Evolutionary conservation across 192 early-diverging fungal species (phyloP).

Genomic region (Coemansia sp.): DNA sequence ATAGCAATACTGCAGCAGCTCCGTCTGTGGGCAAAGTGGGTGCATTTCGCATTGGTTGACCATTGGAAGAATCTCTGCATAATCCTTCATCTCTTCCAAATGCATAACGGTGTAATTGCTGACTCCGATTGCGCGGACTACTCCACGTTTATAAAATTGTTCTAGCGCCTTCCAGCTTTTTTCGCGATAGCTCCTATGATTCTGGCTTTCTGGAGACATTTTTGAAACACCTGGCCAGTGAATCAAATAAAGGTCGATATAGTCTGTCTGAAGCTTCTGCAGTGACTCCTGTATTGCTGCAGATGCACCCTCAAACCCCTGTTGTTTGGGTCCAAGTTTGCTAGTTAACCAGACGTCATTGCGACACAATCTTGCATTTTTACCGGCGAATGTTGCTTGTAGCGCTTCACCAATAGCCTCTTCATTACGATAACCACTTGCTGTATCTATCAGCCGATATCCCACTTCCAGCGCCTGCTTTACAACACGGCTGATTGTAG

Average conservation of each 20-base stretch:
- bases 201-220: constrained; percentile 28
- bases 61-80: constrained; percentile 60
- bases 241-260: constrained; percentile 73
- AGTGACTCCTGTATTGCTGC: constrained; percentile 59
- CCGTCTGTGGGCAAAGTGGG: constrained; percentile 60
- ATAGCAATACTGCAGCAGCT: constrained; percentile 59
- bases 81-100: constrained; percentile 59
- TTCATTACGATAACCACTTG: constrained; percentile 69
- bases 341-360: constrained; percentile 69
- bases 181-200: constrained; percentile 56
- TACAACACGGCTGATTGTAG: constrained; percentile 22
- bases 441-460: constrained; percentile 58
- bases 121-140: constrained; percentile 67
- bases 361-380: constrained; percentile 49
- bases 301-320: constrained; percentile 63
- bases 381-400: constrained; percentile 50
- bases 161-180: constrained; percentile 67
- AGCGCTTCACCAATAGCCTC: constrained; percentile 56
- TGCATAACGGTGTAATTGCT: constrained; percentile 67
- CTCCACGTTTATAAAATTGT: constrained; percentile 58
- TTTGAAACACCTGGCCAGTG: constrained; percentile 71
- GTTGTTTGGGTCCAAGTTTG: constrained; percentile 70
- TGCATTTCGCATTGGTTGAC: constrained; percentile 75
- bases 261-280: constrained; percentile 60
- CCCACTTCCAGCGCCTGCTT: constrained; percentile 22